Conservation (phyloP, 2,329 filamentous ascomycete species). For the Ilyonectria mors-panacis region DNA sequence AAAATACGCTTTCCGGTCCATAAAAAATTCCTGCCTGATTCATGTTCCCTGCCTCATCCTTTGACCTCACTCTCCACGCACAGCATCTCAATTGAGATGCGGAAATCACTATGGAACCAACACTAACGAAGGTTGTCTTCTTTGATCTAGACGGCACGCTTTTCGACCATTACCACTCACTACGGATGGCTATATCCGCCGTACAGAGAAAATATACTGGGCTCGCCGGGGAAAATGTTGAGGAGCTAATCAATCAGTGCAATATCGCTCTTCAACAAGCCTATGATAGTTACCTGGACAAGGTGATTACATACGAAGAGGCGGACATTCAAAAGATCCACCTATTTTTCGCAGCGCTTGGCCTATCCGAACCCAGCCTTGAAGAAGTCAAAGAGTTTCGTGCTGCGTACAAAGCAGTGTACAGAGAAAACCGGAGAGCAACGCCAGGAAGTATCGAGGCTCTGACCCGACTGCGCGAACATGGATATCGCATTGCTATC, state of each 20-base stretch:
- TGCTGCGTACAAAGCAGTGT: slow-evolving; percentile 12
- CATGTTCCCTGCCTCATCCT: no score
- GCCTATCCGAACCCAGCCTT: neutral
- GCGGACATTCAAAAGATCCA: neutral
- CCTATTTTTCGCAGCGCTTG: neutral
- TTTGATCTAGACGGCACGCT: slow-evolving; percentile 33
- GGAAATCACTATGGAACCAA: no score
- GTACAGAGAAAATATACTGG: neutral
- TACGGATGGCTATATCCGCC: neutral
- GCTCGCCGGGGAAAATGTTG: accelerated
- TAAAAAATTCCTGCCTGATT: no score
- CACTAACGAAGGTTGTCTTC: neutral
- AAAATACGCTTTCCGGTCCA: no score
- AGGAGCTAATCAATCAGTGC: neutral
- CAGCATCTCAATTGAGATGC: no score
- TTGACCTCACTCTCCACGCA: no score
- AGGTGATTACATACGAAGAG: neutral
- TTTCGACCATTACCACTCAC: slow-evolving; percentile 22
- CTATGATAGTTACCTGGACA: slow-evolving; percentile 17
- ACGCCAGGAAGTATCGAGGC: slow-evolving; percentile 12
- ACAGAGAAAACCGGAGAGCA: slow-evolving; percentile 15
- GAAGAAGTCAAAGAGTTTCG: slow-evolving; percentile 10
- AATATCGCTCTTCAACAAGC: slow-evolving; percentile 9
- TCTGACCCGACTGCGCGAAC: neutral
- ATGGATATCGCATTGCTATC: slow-evolving; percentile 16